Evolutionary conservation across 345 rosid species (phyloP).

Genomic region (Pelargonium nanum): DNA sequence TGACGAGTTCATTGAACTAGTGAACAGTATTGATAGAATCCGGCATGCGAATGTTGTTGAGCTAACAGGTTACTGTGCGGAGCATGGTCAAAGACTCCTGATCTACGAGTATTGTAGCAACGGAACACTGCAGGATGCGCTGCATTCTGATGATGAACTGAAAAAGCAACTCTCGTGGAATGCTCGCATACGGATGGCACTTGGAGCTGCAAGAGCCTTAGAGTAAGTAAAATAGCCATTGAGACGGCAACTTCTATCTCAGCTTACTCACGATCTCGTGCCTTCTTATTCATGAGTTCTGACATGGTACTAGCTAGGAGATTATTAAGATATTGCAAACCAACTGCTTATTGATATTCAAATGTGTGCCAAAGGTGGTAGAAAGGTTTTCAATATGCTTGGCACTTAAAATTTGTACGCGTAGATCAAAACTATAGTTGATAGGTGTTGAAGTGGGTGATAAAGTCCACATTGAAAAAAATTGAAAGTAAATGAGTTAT

Average conservation of each 20-base stretch:
- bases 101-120: conserved; percentile 78
- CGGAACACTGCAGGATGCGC: conserved; percentile 72
- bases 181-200: conserved; percentile 68
- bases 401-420: no score
- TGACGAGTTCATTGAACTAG: conserved; percentile 69
- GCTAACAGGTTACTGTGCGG: conserved; percentile 92
- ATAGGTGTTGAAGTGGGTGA: no score
- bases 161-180: conserved; percentile 67
- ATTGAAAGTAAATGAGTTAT: no score
- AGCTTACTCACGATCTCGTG: no score
- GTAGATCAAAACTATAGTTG: no score
- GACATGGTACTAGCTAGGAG: no score
- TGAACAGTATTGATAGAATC: conserved; percentile 64
- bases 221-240: conserved; percentile 48
- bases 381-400: no score
- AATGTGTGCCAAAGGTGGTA: no score
- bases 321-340: no score
- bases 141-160: conserved; percentile 75
- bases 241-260: not conserved
- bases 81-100: conserved; percentile 86
- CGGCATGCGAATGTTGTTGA: conserved; percentile 80
- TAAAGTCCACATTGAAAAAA: no score
- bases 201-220: conserved; percentile 90
- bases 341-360: no score
- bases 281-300: no score